A percentile compares a stretch with the other conserved stretches of the same genome.
These are phyloP conservation scores for Lentinula lateritia DNA, from an alignment of 768 basidiomycete species.

Conservation along the genomic window DNA sequence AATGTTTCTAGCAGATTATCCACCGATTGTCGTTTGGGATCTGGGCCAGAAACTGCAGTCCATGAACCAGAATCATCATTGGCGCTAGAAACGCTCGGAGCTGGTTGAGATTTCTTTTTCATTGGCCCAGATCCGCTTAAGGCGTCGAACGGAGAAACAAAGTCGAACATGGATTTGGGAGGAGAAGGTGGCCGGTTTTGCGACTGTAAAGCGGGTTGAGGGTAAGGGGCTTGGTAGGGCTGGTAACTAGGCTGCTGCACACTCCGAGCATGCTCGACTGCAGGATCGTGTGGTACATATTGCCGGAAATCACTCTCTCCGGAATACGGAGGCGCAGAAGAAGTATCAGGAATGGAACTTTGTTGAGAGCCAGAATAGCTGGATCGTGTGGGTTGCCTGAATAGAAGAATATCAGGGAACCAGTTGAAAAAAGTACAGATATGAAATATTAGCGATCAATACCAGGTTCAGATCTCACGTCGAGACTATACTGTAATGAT, in stretches of 20 bases:
- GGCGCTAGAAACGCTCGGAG: slow-evolving; percentile 34
- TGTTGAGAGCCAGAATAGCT: slow-evolving; percentile 47
- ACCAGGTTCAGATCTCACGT: slow-evolving; percentile 5
- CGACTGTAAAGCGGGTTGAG: slow-evolving; percentile 26
- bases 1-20: slow-evolving; percentile 77
- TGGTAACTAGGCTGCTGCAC: slow-evolving; percentile 20
- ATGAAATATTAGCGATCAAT: background rate
- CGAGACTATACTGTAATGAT: background rate
- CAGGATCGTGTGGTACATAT: slow-evolving; percentile 37
- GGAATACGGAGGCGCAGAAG: slow-evolving; percentile 45
- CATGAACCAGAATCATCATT: slow-evolving; percentile 57
- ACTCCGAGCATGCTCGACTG: slow-evolving; percentile 34
- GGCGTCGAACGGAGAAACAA: slow-evolving; percentile 80
- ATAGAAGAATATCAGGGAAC: slow-evolving; percentile 12
- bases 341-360: slow-evolving; percentile 26
- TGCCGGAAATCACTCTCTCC: slow-evolving; percentile 38
- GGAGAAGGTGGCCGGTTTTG: slow-evolving; percentile 59
- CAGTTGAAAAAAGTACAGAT: slow-evolving; percentile 10
- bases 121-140: slow-evolving; percentile 38
- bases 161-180: slow-evolving; percentile 82
- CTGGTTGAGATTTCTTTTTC: slow-evolving; percentile 61
- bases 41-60: slow-evolving; percentile 46
- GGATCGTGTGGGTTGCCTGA: slow-evolving; percentile 42
- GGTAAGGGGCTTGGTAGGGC: slow-evolving; percentile 32
- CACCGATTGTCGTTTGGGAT: slow-evolving; percentile 78